Conservation (phyloP, 2,329 filamentous ascomycete genomes). For the Botrytis elliptica region DNA sequence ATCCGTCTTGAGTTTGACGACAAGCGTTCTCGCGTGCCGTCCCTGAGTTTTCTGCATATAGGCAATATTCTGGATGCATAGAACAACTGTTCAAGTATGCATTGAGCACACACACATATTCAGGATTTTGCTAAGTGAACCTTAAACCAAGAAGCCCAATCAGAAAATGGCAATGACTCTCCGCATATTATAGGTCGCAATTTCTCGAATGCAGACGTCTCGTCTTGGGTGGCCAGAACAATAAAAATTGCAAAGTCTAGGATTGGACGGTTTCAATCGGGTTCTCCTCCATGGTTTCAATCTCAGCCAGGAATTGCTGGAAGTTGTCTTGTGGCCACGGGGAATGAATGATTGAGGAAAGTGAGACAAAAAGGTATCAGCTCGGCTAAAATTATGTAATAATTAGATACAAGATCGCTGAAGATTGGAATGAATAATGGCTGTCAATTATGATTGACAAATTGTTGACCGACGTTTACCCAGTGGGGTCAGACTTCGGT, state of each 20-base stretch:
- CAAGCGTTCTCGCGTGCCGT: neutral
- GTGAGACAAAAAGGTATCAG: neutral
- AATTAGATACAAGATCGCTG: neutral
- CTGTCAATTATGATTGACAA: neutral
- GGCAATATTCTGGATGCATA: constrained; percentile 1
- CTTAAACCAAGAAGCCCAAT: no score
- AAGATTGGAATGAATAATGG: neutral
- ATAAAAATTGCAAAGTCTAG: neutral
- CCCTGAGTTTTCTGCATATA: neutral
- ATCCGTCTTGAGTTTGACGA: neutral
- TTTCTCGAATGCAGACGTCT: neutral
- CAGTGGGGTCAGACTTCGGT: neutral
- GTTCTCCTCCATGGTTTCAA: neutral
- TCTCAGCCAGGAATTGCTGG: neutral
- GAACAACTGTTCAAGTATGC: neutral
- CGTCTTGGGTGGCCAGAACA: neutral
- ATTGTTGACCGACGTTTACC: neutral
- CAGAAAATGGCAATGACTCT: neutral
- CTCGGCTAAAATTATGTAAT: neutral
- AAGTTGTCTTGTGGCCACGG: neutral
- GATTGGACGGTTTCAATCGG: neutral
- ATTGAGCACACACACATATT: neutral
- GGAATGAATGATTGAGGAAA: neutral
- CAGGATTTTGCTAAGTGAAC: neutral
- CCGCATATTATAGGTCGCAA: neutral